These are phyloP conservation scores for Suillus placidus DNA, from an alignment of 768 basidiomycete genomes.

Conservation along the genomic window DNA sequence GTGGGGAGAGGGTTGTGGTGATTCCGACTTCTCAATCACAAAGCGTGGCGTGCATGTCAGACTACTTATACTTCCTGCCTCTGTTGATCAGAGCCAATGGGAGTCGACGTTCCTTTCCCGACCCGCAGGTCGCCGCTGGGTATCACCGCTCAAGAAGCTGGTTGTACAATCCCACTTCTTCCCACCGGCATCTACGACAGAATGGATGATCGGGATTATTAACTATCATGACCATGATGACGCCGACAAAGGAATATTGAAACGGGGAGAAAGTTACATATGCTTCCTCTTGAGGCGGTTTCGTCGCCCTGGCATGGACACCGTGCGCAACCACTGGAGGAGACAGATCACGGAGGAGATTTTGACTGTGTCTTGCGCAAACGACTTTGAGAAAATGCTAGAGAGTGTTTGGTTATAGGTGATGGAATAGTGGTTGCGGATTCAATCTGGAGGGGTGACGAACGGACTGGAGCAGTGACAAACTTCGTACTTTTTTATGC, in stretches of 20 bases:
- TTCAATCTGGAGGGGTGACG: background rate
- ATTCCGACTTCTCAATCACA: slow-evolving; percentile 5
- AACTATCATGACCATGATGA: slow-evolving; percentile 1
- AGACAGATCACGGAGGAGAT: slow-evolving; percentile 3
- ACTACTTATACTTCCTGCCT: slow-evolving; percentile 10
- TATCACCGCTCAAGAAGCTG: background rate
- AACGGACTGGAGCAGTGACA: background rate
- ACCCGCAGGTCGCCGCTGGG: background rate
- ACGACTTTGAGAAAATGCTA: background rate
- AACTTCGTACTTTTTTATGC: background rate
- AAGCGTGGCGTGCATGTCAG: slow-evolving; percentile 13
- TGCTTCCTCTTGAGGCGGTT: slow-evolving; percentile 8
- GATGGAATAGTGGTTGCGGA: background rate
- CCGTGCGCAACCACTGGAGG: background rate
- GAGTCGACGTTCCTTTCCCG: slow-evolving; percentile 11
- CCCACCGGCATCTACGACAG: slow-evolving; percentile 4
- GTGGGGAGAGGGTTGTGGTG: slow-evolving; percentile 6
- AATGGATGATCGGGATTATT: slow-evolving; percentile 9
- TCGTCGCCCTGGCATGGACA: background rate
- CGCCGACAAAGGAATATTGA: background rate
- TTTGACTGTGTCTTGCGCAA: background rate
- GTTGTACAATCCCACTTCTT: background rate
- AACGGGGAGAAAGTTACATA: background rate
- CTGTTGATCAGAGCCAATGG: background rate
- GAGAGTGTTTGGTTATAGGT: background rate